Evolutionary conservation across 352 stramenopile genomes (phyloP).

Genomic region (Pythium dissimile): DNA sequence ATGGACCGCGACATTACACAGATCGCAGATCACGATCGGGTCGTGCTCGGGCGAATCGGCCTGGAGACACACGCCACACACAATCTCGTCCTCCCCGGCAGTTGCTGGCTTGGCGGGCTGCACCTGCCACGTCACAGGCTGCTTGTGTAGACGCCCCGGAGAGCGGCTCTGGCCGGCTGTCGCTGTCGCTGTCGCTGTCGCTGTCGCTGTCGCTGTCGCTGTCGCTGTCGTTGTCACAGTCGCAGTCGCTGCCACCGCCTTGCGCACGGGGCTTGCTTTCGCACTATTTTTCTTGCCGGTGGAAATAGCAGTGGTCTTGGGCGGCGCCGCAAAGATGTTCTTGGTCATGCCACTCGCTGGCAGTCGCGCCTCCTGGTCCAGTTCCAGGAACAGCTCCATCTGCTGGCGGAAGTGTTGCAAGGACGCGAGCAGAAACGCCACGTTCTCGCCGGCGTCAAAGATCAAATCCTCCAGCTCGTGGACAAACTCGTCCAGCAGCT

Average conservation of each 20-base stretch:
- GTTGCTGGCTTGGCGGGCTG: background rate
- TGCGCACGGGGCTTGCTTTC: background rate
- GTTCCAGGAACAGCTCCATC: slow-evolving; percentile 56
- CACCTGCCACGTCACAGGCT: background rate
- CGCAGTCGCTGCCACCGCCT: background rate
- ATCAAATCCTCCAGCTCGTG: slow-evolving; percentile 53
- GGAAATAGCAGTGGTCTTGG: slow-evolving; percentile 10
- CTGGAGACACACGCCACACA: slow-evolving; percentile 62
- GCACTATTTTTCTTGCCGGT: background rate
- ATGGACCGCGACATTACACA: slow-evolving; percentile 68
- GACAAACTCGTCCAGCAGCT: slow-evolving; percentile 46
- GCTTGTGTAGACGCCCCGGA: background rate
- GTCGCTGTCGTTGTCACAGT: background rate
- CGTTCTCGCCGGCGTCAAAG: slow-evolving; percentile 28
- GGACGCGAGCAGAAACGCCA: slow-evolving; percentile 51
- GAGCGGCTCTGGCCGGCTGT: slow-evolving; percentile 2
- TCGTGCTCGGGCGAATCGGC: slow-evolving; percentile 67
- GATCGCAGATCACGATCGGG: slow-evolving; percentile 77
- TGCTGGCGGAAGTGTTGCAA: slow-evolving; percentile 63
- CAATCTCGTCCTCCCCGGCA: slow-evolving; percentile 34
- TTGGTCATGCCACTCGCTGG: slow-evolving; percentile 23
- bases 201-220: background rate
- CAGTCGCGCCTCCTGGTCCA: slow-evolving; percentile 30
- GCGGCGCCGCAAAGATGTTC: slow-evolving; percentile 26
- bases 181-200: background rate